phyloP scores from a whole-genome alignment of 192 early-diverging fungal species.

The Coemansia sp. region DNA sequence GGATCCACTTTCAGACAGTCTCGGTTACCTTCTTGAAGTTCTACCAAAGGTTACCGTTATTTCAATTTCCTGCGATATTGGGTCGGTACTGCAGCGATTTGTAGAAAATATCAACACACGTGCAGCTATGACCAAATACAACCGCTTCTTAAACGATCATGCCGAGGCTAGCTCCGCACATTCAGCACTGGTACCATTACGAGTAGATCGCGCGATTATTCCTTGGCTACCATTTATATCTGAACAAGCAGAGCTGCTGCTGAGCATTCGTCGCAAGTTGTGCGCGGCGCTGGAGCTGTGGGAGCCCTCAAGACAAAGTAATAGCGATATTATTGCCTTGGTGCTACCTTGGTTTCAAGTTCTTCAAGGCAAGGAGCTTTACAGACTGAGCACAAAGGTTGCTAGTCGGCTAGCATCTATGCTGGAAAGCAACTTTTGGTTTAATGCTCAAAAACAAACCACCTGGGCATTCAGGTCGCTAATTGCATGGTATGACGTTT shows the following conservation, averaged over 20 bases:
- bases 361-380: conserved; percentile 28
- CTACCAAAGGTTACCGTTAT: conserved; percentile 20
- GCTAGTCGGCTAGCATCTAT: conserved; percentile 22
- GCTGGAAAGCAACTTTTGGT: conserved; percentile 27
- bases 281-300: conserved; percentile 39
- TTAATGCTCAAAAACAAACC: conserved; percentile 29
- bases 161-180: background rate
- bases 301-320: conserved; percentile 30
- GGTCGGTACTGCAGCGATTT: conserved; percentile 20
- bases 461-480: conserved; percentile 45
- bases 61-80: conserved; percentile 17
- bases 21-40: conserved; percentile 13
- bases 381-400: conserved; percentile 22
- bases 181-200: conserved; percentile 12
- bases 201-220: conserved; percentile 31
- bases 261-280: conserved; percentile 41
- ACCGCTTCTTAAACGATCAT: background rate
- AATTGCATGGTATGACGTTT: conserved; percentile 31
- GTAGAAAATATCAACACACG: conserved; percentile 30
- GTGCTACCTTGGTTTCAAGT: conserved; percentile 38
- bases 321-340: conserved; percentile 21
- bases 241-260: conserved; percentile 28
- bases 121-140: conserved; percentile 12
- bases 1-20: conserved; percentile 34
- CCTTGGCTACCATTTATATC: conserved; percentile 50